These are phyloP conservation scores for Pythium sp. DNA, from an alignment of 352 stramenopile genomes.

Conservation along the genomic window DNA sequence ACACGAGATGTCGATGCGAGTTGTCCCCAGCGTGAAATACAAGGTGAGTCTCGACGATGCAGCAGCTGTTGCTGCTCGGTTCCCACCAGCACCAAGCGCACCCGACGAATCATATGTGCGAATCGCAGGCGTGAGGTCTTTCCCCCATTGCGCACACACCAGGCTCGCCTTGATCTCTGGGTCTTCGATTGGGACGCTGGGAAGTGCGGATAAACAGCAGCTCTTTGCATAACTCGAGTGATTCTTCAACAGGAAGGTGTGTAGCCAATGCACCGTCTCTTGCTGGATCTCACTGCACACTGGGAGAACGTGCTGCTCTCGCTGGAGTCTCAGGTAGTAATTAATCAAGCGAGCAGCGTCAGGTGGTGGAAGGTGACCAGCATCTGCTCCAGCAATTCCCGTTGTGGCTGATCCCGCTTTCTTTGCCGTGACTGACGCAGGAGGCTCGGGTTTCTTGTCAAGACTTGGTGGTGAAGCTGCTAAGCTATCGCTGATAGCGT, in stretches of 20 bases:
- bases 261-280: slow-evolving; percentile 36
- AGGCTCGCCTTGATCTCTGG: slow-evolving; percentile 60
- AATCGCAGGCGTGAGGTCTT: slow-evolving; percentile 53
- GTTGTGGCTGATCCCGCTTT: slow-evolving; percentile 7
- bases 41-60: slow-evolving; percentile 26
- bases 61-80: slow-evolving; percentile 8
- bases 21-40: slow-evolving; percentile 64
- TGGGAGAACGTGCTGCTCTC: slow-evolving; percentile 46
- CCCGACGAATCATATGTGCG: not conserved
- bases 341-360: slow-evolving; percentile 44
- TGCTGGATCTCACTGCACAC: slow-evolving; percentile 27
- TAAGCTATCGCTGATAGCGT: slow-evolving; percentile 20
- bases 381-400: not conserved
- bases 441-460: slow-evolving; percentile 12
- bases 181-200: slow-evolving; percentile 37
- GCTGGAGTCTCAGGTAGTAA: slow-evolving; percentile 53
- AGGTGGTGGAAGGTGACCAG: not conserved
- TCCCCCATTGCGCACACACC: slow-evolving; percentile 57
- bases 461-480: not conserved
- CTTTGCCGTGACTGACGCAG: not conserved
- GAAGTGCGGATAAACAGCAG: slow-evolving; percentile 49
- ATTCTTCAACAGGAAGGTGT: slow-evolving; percentile 56
- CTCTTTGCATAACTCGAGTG: slow-evolving; percentile 53
- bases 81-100: not conserved
- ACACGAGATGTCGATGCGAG: slow-evolving; percentile 29